Evolutionary conservation across 2,329 filamentous ascomycete genomes (phyloP), one percentile per base, ranked within the genome.

Genomic region (Talaromyces sp.): DNA sequence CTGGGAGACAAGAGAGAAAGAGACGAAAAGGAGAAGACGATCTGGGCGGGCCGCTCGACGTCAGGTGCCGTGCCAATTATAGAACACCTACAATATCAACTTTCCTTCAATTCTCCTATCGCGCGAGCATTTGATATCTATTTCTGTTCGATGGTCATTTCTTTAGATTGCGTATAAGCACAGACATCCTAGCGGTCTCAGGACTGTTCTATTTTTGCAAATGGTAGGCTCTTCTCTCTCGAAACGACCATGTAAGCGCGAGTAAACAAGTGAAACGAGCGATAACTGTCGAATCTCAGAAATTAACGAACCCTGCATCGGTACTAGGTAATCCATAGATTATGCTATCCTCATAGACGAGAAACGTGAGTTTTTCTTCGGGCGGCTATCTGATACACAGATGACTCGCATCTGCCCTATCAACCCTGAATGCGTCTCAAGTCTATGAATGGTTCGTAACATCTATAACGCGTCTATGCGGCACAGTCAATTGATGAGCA

Each of bases 401-500:
- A 59, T 45, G 39, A 59, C 56, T 43, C 37, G 56, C 56, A 43
- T 45, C 35, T 27, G 39, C 35, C 61, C 61, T 54, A 62, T 62
- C 61, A 56, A 59, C 37, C 39, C 56, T 33, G 22, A 41, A 45
- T 13, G 39, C 37, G 37, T 19, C 22, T 10, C 39, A 43, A 39
- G 27, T 19, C 25, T 1, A 4, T 41, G 56, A 45, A 27, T 41
- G 56, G 59, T 37, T 25, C 27, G 35, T 27, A 54, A 52, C 22
- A n/a, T 41, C 47, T 56, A 37, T 49, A 62, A 62, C 49, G 61
- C 61, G 61, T 62, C 61, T 62, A 62, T 54, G 59, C 59, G 45
- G 59, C 59, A 61, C 59, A 50, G 59, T 50, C 59, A 61, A 61
- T 56, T 39, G 41, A 37, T 17, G 3, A 11, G 8, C 11, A 50